Evolutionary conservation across 345 rosid genomes (phyloP), one percentile per base, ranked within the genome.

Genomic region (Lumnitzera racemosa): DNA sequence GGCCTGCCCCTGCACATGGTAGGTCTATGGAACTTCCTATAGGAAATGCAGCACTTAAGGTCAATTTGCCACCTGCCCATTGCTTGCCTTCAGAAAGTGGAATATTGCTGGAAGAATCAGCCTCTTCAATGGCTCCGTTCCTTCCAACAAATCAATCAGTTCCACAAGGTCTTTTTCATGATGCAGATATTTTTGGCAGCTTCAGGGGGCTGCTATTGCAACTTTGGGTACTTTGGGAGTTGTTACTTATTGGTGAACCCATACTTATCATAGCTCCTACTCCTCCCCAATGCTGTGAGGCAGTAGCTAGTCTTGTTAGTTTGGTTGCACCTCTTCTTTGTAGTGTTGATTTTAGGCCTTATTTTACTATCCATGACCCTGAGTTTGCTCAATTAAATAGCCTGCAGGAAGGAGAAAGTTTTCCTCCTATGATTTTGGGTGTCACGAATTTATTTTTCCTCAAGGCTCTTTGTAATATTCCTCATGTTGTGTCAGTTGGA

Each of bases 101-200:
- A 64, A 43, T 67, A 43, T 52, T 68, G 16, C 79, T 72, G 15
- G 95, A 88, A 77, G 95, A 88, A 76, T 81, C 86, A 61, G 83
- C 86, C 64, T 83, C 96, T 56, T 77, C 96, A 13, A 77, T 94
- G 86, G 96, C 97, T 59, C 99, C 97, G 47, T 72, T 88, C 20
- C 96, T 94, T 73, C 99, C 96, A 24, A 80, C 78, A 15, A 90
- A 94, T 72, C 97, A 86, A 76, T 86, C 92, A 57, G 75, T 87
- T 52, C 99, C 99, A 9, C 96, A 90, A 60, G 99, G 97, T 59
- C 86, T 94, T 31, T 94, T 94, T 76, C 99, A 94, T 54, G 99
- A 94, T 65, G 84, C 95, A 4, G 96, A 94, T 86, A 66, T 94
- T 52, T 94, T 94, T 57, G 96, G 97, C 53, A 64, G 80, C 60